Evolutionary conservation across 1,139 yeast species (phyloP).

Genomic region (Lodderomyces orthopsilosis): DNA sequence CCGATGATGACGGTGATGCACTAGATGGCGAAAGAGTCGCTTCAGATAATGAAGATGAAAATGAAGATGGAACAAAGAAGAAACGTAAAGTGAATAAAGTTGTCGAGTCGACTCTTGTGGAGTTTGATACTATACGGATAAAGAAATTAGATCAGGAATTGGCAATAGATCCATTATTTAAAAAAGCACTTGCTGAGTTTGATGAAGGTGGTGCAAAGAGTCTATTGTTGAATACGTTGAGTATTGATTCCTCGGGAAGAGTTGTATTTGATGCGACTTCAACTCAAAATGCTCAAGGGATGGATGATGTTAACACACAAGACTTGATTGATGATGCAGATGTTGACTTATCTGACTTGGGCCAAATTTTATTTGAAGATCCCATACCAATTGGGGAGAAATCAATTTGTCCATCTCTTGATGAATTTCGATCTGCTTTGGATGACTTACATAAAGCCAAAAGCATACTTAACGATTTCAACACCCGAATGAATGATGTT

Average conservation of each 20-base stretch:
- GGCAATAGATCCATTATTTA: slow-evolving; percentile 82
- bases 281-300: slow-evolving; percentile 19
- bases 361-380: slow-evolving; percentile 23
- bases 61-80: slow-evolving; percentile 19
- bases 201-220: slow-evolving; percentile 96
- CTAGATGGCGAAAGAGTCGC: slow-evolving; percentile 19
- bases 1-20: slow-evolving; percentile 17
- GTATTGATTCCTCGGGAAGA: slow-evolving; percentile 54
- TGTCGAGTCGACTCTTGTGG: slow-evolving; percentile 45
- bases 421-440: slow-evolving; percentile 54
- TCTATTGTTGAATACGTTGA: slow-evolving; percentile 67
- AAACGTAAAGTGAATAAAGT: slow-evolving; percentile 40
- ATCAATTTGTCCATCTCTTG: slow-evolving; percentile 63
- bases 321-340: slow-evolving; percentile 13
- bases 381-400: slow-evolving; percentile 19
- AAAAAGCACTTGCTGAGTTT: slow-evolving; percentile 85
- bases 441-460: slow-evolving; percentile 59
- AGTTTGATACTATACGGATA: slow-evolving; percentile 59
- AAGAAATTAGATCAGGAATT: slow-evolving; percentile 76
- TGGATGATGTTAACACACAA: slow-evolving; percentile 9
- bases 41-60: slow-evolving; percentile 19
- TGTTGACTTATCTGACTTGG: not conserved
- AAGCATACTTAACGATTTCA: slow-evolving; percentile 48
- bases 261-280: slow-evolving; percentile 62
- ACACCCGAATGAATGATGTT: slow-evolving; percentile 25